Evolutionary conservation across 495 filamentous ascomycete species (phyloP), one percentile per base, ranked within the genome.

Genomic region (Massariosphaeria phaeospora): DNA sequence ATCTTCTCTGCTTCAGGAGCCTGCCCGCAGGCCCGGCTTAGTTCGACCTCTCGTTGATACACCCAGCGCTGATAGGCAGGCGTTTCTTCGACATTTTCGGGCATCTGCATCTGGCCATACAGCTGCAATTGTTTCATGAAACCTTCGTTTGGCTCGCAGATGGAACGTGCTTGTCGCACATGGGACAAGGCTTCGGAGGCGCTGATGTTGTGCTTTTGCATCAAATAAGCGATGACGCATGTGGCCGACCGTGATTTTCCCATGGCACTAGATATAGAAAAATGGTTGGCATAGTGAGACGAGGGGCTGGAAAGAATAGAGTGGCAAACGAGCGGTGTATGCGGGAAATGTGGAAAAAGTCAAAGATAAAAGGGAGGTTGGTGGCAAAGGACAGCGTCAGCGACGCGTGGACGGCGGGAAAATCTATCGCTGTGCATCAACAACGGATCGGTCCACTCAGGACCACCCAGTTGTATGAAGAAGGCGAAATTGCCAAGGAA

Each of bases 171-270:
- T 65, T 83, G 65, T 25, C 79, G 77, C 48, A 98, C 73, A 31
- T 81, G 67, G 27, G 69, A 67, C 38, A 91, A 72, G 7, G 86
- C 84, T 43, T 81, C 74, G 31, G 73, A 62, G 23, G 81, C 80
- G 35, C 75, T 79, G 51, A 84, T 74, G 47, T 70, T 61, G 54
- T 59, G 63, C 55, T 76, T 77, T 72, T 84, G 82, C 65, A 96
- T 84, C 46, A 97, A 73, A 71, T 89, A 96, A 63, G 94, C 90
- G 47, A 93, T 77, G 55, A 89, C 76, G 59, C 89, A 76, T 38
- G 89, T 82, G 56, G 89, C 84, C 20, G 91, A 96, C 43, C 93
- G 87, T 45, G 89, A 95, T 72, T 91, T 91, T 27, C 93, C 93
- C 89, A 95, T 95, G 26, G 89, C 91, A 78, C 93, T 96, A 70